Evolutionary conservation across 192 early-diverging fungal genomes (phyloP).

Genomic region (Phlyctochytrium planicorne): DNA sequence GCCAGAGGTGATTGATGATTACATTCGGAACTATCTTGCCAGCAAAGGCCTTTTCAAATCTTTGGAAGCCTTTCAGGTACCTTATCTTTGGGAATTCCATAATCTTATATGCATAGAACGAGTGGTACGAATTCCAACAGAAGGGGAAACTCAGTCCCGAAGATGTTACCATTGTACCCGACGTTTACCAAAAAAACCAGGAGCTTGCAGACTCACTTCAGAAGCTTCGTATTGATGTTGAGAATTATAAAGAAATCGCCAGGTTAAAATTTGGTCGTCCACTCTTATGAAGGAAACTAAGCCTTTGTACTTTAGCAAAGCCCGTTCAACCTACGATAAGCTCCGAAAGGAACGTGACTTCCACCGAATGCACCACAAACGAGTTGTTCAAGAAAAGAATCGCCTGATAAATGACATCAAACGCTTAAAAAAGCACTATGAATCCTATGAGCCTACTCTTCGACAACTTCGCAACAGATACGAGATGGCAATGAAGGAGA

Average conservation of each 20-base stretch:
- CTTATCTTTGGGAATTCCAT: slow-evolving; percentile 15
- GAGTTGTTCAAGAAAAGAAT: slow-evolving; percentile 59
- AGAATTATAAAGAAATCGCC: slow-evolving; percentile 58
- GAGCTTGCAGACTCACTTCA: slow-evolving; percentile 49
- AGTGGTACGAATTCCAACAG: slow-evolving; percentile 59
- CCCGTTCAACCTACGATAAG: slow-evolving; percentile 56
- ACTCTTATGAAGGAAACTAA: not conserved
- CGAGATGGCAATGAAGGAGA: slow-evolving; percentile 60
- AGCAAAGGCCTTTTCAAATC: slow-evolving; percentile 49
- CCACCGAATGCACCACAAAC: slow-evolving; percentile 62
- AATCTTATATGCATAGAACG: slow-evolving; percentile 51
- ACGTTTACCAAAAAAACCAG: slow-evolving; percentile 57
- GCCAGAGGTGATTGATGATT: slow-evolving; percentile 62
- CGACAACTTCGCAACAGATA: slow-evolving; percentile 46
- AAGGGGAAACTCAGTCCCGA: slow-evolving; percentile 43
- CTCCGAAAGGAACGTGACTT: slow-evolving; percentile 59
- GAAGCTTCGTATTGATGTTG: slow-evolving; percentile 49
- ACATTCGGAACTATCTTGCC: slow-evolving; percentile 54
- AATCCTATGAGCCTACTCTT: slow-evolving; percentile 45
- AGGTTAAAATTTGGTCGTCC: too few relatives aligned
- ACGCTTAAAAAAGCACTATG: slow-evolving; percentile 54
- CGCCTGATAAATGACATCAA: slow-evolving; percentile 52
- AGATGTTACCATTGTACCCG: slow-evolving; percentile 49
- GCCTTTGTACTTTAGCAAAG: slow-evolving; percentile 43
- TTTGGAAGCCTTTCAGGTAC: slow-evolving; percentile 58